Percentiles rank a stretch among this genome's conserved stretches.
Conservation (phyloP, 108 stramenopile species). For the Asterionellopsis glacialis region DNA sequence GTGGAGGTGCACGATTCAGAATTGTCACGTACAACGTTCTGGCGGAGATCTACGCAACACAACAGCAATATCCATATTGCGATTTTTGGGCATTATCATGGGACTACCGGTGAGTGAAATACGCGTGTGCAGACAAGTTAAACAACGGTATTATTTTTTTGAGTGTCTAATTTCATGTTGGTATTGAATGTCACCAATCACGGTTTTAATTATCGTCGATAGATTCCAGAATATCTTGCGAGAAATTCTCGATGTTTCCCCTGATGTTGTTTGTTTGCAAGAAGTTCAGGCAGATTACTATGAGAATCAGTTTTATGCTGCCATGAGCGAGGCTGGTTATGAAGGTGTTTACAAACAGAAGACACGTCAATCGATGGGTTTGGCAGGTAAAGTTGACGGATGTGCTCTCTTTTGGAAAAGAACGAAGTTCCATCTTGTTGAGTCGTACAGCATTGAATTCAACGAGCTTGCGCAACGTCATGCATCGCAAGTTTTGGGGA, state of each 20-base stretch:
- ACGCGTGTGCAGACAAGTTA: not conserved
- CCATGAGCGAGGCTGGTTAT: constrained; percentile 87
- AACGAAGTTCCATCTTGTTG: constrained; percentile 86
- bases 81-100: constrained; percentile 94
- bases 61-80: constrained; percentile 97
- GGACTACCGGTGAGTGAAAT: constrained; percentile 69
- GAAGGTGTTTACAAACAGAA: constrained; percentile 98
- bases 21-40: constrained; percentile 96
- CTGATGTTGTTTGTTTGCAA: constrained; percentile 97
- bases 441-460: constrained; percentile 96
- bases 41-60: constrained; percentile 98
- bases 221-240: constrained; percentile 88
- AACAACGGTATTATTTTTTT: not conserved
- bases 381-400: constrained; percentile 97
- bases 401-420: constrained; percentile 98
- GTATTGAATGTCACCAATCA: not conserved
- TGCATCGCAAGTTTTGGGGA: constrained; percentile 78
- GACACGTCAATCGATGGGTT: constrained; percentile 92
- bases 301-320: constrained; percentile 84
- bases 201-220: not conserved
- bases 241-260: constrained; percentile 92
- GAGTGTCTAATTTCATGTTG: constrained; percentile 10
- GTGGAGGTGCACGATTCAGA: constrained; percentile 84
- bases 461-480: constrained; percentile 92
- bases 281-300: constrained; percentile 99